A percentile compares a stretch with the other conserved stretches of the same genome.
Conservation (phyloP, 176 grass and related monocot genomes). For the Zea luxurians region DNA sequence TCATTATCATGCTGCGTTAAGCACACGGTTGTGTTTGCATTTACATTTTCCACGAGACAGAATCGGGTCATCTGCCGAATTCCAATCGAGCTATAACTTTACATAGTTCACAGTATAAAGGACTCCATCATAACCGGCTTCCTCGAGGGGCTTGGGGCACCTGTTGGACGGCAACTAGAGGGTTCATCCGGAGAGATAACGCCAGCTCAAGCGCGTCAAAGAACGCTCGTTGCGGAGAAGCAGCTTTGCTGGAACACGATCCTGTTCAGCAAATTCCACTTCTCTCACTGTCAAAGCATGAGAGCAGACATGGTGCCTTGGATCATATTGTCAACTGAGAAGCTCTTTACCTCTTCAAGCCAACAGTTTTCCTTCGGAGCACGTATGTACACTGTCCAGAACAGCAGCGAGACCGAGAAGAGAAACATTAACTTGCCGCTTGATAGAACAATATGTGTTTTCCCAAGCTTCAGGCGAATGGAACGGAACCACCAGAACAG, state of each 20-base stretch:
- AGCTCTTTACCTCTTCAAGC: constrained; percentile 62
- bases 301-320: not conserved
- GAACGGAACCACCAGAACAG: constrained; percentile 82
- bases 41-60: constrained; percentile 17
- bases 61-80: not conserved
- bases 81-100: constrained; percentile 3
- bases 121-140: constrained; percentile 47
- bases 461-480: constrained; percentile 63
- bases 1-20: not conserved
- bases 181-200: constrained; percentile 91
- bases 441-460: constrained; percentile 61
- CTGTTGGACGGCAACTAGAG: constrained; percentile 82
- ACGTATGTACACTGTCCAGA: constrained; percentile 56
- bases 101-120: constrained; percentile 1
- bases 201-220: constrained; percentile 72
- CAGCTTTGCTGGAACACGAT: constrained; percentile 28
- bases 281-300: not conserved
- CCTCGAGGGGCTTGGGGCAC: constrained; percentile 52
- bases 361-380: constrained; percentile 53
- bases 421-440: constrained; percentile 64
- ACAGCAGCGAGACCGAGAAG: constrained; percentile 58
- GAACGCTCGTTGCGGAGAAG: constrained; percentile 54
- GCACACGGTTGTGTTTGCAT: not conserved
- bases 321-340: not conserved
- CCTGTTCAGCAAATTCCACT: constrained; percentile 33